These are phyloP conservation scores for Helenozyma rhizophorensis DNA, from an alignment of 805 yeast genomes.

Conservation along the genomic window DNA sequence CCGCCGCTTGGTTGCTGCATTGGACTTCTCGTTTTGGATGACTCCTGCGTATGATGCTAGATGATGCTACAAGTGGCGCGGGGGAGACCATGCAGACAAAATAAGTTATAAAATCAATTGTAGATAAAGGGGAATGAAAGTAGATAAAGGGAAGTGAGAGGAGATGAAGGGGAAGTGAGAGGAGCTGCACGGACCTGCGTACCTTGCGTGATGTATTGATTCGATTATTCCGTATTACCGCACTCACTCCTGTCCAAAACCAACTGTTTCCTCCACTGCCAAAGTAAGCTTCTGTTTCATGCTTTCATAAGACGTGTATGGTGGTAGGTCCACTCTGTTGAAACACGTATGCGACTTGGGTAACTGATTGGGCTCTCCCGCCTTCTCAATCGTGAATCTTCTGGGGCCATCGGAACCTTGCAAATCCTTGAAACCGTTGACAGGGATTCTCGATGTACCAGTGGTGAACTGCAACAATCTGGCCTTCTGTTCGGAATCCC, in stretches of 20 bases:
- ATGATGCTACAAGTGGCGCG: too few relatives aligned
- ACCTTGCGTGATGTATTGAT: too few relatives aligned
- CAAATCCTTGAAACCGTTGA: conserved; percentile 95
- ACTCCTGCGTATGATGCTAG: too few relatives aligned
- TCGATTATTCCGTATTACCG: too few relatives aligned
- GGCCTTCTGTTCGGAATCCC: conserved; percentile 97
- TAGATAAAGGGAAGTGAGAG: too few relatives aligned
- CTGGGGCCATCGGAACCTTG: conserved; percentile 99
- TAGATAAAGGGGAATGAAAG: too few relatives aligned
- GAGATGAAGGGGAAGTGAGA: too few relatives aligned
- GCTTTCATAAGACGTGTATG: conserved; percentile 77
- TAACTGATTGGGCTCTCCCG: conserved; percentile 87
- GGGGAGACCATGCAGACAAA: too few relatives aligned
- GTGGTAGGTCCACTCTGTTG: conserved; percentile 97
- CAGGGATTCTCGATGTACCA: conserved; percentile 98
- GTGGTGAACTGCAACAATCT: conserved; percentile 95
- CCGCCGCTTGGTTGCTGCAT: too few relatives aligned
- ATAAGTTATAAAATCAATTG: too few relatives aligned
- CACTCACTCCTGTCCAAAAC: conserved; percentile 90
- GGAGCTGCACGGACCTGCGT: too few relatives aligned
- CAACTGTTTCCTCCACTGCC: conserved; percentile 98
- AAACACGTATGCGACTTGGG: conserved; percentile 99
- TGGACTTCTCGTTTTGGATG: too few relatives aligned
- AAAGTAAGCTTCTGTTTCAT: conserved; percentile 85
- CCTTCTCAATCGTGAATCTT: conserved; percentile 96